Evolutionary conservation across 2,329 filamentous ascomycete species (phyloP).

Genomic region (Fonsecaea multimorphosa): DNA sequence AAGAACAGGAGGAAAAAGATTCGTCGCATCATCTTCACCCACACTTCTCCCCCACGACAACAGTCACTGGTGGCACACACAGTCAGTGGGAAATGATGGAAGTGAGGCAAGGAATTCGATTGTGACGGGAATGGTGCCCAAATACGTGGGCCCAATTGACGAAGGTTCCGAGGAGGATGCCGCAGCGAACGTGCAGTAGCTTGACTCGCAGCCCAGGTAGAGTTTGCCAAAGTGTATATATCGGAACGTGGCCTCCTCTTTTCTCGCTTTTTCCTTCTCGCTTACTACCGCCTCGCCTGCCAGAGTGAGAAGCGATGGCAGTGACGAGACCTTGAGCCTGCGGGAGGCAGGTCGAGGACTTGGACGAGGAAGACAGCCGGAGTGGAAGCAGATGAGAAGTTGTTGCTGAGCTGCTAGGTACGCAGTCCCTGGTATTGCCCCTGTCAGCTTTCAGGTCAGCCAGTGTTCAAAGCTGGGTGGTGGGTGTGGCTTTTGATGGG

Average conservation of each 20-base stretch:
- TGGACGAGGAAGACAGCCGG: background rate
- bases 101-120: slow-evolving; percentile 22
- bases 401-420: slow-evolving; percentile 1
- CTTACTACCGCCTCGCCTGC: slow-evolving; percentile 8
- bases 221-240: slow-evolving; percentile 31
- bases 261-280: slow-evolving; percentile 25
- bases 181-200: slow-evolving; percentile 33
- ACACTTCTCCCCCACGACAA: slow-evolving; percentile 12
- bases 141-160: slow-evolving; percentile 36
- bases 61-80: slow-evolving; percentile 6
- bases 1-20: slow-evolving; percentile 68
- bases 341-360: slow-evolving; percentile 33
- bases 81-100: slow-evolving; percentile 2
- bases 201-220: slow-evolving; percentile 7
- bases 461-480: background rate
- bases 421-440: slow-evolving; percentile 13
- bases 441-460: no score
- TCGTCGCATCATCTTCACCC: slow-evolving; percentile 71
- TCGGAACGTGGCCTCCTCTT: slow-evolving; percentile 17
- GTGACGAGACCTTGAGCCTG: slow-evolving; percentile 36
- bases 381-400: slow-evolving; percentile 1
- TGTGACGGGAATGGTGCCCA: slow-evolving; percentile 28
- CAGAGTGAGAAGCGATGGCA: slow-evolving; percentile 29
- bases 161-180: slow-evolving; percentile 19
- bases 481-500: slow-evolving; percentile 18